A percentile compares a stretch with the other conserved stretches of the same genome.
Evolutionary conservation across 2,329 filamentous ascomycete species (phyloP).

Genomic region (Claviceps arundinis): DNA sequence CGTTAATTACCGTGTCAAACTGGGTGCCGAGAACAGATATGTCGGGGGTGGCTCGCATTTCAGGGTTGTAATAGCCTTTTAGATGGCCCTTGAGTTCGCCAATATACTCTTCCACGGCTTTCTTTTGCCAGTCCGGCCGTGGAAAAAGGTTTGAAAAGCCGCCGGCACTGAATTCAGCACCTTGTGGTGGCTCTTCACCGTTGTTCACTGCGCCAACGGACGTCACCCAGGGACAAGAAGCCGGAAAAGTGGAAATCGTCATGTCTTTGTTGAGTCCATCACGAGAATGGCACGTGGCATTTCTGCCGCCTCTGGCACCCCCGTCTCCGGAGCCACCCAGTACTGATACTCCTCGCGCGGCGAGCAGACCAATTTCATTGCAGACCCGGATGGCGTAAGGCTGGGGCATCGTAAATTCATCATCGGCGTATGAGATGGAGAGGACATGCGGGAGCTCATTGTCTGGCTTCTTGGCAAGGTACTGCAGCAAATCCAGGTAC

Average conservation of each 20-base stretch:
- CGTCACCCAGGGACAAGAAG: slow-evolving; percentile 55
- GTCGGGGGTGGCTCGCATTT: slow-evolving; percentile 37
- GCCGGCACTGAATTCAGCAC: slow-evolving; percentile 33
- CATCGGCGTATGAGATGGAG: slow-evolving; percentile 44
- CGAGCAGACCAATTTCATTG: slow-evolving; percentile 37
- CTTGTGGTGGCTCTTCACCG: slow-evolving; percentile 23
- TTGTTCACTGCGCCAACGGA: slow-evolving; percentile 45
- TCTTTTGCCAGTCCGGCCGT: slow-evolving; percentile 31
- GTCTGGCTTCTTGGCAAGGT: slow-evolving; percentile 31
- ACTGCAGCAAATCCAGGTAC: slow-evolving; percentile 39
- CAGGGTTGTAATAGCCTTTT: slow-evolving; percentile 28
- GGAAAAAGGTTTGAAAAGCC: slow-evolving; percentile 40
- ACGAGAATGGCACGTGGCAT: slow-evolving; percentile 42
- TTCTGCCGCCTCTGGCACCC: slow-evolving; percentile 28
- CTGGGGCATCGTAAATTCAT: slow-evolving; percentile 40
- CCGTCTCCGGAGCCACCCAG: slow-evolving; percentile 39
- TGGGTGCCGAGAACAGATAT: slow-evolving; percentile 43
- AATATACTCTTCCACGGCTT: slow-evolving; percentile 27
- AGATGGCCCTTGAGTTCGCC: slow-evolving; percentile 27
- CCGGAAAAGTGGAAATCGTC: slow-evolving; percentile 51
- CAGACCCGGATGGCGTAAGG: slow-evolving; percentile 41
- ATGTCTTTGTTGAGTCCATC: slow-evolving; percentile 42
- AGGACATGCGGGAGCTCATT: slow-evolving; percentile 40
- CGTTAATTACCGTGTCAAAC: slow-evolving; percentile 28
- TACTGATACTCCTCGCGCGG: slow-evolving; percentile 37